These are phyloP conservation scores for Mycena vitilis DNA, from an alignment of 768 basidiomycete genomes.

Conservation along the genomic window DNA sequence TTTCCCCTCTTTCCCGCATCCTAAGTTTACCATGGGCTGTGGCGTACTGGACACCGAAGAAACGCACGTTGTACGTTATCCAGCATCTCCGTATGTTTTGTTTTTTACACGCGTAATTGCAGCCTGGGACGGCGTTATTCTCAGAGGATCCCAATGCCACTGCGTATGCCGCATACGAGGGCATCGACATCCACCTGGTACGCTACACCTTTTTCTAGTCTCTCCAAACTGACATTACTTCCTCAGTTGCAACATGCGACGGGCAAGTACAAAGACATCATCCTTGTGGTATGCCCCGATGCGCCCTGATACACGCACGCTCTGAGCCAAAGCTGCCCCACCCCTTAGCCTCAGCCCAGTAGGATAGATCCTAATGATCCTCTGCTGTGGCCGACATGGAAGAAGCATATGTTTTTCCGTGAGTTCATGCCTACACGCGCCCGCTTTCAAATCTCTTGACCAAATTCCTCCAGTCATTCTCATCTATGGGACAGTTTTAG, in stretches of 20 bases:
- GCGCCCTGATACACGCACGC: too few species aligned
- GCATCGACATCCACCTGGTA: conserved; percentile 23
- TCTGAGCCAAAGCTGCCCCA: background rate
- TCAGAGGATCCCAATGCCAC: conserved; percentile 27
- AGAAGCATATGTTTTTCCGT: conserved; percentile 31
- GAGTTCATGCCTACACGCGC: background rate
- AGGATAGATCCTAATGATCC: conserved; percentile 22
- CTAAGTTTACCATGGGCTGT: conserved; percentile 18
- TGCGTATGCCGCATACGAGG: conserved; percentile 23
- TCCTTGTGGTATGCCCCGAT: conserved; percentile 16
- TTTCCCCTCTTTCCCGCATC: conserved; percentile 7
- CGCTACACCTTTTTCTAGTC: background rate
- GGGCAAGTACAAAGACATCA: conserved; percentile 26
- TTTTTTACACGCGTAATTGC: background rate
- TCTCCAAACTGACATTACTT: background rate
- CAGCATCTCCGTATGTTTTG: background rate
- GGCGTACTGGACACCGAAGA: conserved; percentile 27
- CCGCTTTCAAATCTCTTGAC: too few species aligned
- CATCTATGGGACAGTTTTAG: conserved; percentile 20
- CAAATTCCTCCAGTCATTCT: conserved; percentile 18
- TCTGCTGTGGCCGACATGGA: conserved; percentile 27
- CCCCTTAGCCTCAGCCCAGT: conserved; percentile 26
- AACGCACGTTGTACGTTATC: conserved; percentile 21
- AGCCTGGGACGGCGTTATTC: conserved; percentile 31
- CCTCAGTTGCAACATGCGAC: conserved; percentile 25